These are phyloP conservation scores for Anisogramma anomala DNA, from an alignment of 2,329 filamentous ascomycete species.

Conservation along the genomic window DNA sequence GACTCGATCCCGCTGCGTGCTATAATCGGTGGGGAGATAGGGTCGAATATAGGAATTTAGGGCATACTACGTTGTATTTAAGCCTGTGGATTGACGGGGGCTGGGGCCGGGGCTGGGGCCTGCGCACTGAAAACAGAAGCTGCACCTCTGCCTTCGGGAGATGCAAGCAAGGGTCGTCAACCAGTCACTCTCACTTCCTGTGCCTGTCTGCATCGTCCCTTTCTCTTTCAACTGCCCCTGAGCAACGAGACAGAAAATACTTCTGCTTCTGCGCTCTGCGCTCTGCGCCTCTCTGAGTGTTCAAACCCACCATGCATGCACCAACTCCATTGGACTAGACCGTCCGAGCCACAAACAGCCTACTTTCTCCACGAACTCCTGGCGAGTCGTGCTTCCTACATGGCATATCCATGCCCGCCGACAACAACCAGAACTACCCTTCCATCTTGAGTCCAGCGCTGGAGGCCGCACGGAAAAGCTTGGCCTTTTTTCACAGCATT, in stretches of 20 bases:
- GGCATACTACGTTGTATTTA: too few species aligned
- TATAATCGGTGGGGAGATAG: background rate
- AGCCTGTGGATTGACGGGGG: background rate
- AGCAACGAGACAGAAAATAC: background rate
- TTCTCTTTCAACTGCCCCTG: background rate
- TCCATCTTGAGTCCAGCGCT: background rate
- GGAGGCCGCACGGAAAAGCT: background rate
- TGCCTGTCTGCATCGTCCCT: background rate
- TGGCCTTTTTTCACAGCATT: background rate
- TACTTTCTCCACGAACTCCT: background rate
- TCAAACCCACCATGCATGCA: background rate
- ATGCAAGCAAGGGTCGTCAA: too few species aligned
- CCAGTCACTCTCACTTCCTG: background rate
- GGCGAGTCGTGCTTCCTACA: background rate
- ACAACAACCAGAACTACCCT: background rate
- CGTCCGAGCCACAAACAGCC: conserved; percentile 1
- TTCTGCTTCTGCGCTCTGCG: too few species aligned
- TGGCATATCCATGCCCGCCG: background rate
- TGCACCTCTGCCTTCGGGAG: background rate
- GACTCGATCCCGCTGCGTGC: background rate
- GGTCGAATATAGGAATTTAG: too few species aligned
- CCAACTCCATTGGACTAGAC: background rate
- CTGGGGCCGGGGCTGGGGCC: background rate
- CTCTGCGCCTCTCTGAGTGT: background rate
- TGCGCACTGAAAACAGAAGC: too few species aligned